These are phyloP conservation scores for Globisporangium paddicum DNA, from an alignment of 352 stramenopile genomes.

Conservation along the genomic window DNA sequence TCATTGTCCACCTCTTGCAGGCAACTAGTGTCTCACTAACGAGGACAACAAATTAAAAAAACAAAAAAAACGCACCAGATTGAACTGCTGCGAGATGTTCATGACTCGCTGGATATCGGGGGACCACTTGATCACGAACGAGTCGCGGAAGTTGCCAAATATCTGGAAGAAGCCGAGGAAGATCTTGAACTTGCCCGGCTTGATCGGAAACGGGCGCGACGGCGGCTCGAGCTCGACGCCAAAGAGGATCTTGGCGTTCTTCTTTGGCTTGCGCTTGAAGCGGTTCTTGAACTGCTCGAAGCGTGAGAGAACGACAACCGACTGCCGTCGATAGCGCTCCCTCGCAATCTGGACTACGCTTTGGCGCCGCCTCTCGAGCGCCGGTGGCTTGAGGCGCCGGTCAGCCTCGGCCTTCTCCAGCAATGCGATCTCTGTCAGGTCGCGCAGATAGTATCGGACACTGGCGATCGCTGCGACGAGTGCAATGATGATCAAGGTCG, in stretches of 20 bases:
- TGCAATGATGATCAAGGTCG: slow-evolving; percentile 36
- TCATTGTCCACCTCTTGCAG: neutral
- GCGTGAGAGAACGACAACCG: slow-evolving; percentile 13
- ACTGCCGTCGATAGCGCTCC: slow-evolving; percentile 22
- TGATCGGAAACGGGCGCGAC: slow-evolving; percentile 42
- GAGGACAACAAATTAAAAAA: no score
- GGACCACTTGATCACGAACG: slow-evolving; percentile 68
- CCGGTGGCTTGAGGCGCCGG: slow-evolving; percentile 32
- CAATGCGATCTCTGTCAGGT: slow-evolving; percentile 55
- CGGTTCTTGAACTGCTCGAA: slow-evolving; percentile 28
- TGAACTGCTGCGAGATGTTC: slow-evolving; percentile 65
- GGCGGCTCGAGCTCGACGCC: slow-evolving; percentile 47
- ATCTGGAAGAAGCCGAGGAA: slow-evolving; percentile 82
- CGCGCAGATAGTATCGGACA: slow-evolving; percentile 48
- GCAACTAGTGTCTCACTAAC: neutral
- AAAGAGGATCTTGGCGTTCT: slow-evolving; percentile 42
- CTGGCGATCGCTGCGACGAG: slow-evolving; percentile 26
- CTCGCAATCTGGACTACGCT: slow-evolving; percentile 21
- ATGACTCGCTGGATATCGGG: slow-evolving; percentile 50
- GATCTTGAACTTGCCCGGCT: slow-evolving; percentile 73
- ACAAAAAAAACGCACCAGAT: slow-evolving; percentile 49
- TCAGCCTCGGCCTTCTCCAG: slow-evolving; percentile 61
- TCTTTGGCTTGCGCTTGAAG: slow-evolving; percentile 18
- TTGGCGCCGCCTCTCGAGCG: slow-evolving; percentile 8
- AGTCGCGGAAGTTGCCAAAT: slow-evolving; percentile 69